Conservation (phyloP, 768 basidiomycete species). For the Flagelloscypha sp. region DNA sequence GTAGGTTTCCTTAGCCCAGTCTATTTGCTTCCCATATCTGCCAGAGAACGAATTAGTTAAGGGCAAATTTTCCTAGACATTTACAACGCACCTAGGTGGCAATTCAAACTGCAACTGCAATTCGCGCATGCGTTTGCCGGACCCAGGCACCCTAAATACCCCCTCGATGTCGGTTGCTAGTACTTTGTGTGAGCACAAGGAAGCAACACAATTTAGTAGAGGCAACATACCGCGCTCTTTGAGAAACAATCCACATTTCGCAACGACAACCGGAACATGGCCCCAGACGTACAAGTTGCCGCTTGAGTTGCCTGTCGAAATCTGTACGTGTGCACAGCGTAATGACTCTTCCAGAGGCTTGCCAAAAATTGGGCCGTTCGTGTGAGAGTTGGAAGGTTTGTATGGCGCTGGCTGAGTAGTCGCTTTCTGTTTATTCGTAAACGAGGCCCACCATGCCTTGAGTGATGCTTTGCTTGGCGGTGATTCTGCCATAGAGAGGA, state of each 20-base stretch:
- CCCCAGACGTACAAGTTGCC: conserved; percentile 89
- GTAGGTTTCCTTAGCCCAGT: conserved; percentile 81
- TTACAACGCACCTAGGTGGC: conserved; percentile 66
- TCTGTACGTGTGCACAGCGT: conserved; percentile 84
- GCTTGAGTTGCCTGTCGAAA: conserved; percentile 77
- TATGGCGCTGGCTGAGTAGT: conserved; percentile 32
- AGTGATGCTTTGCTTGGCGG: conserved; percentile 49
- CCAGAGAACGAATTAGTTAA: not conserved
- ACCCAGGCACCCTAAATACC: conserved; percentile 94
- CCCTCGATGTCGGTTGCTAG: conserved; percentile 86
- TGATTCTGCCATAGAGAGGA: no score
- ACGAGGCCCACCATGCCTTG: conserved; percentile 79
- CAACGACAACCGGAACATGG: conserved; percentile 93
- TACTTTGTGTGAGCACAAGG: conserved; percentile 3
- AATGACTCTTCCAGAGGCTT: conserved; percentile 79
- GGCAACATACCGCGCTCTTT: conserved; percentile 75
- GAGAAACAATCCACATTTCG: conserved; percentile 91
- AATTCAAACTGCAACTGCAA: conserved; percentile 86
- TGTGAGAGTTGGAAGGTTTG: conserved; percentile 24
- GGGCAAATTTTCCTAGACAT: not conserved
- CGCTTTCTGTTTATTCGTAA: conserved; percentile 53
- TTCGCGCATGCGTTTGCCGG: conserved; percentile 90
- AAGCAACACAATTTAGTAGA: conserved; percentile 3
- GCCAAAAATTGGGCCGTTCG: conserved; percentile 86
- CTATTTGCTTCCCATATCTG: conserved; percentile 78